Conservation (phyloP, 1,284 basidiomycete genomes). For the Schizophyllum commune region DNA sequence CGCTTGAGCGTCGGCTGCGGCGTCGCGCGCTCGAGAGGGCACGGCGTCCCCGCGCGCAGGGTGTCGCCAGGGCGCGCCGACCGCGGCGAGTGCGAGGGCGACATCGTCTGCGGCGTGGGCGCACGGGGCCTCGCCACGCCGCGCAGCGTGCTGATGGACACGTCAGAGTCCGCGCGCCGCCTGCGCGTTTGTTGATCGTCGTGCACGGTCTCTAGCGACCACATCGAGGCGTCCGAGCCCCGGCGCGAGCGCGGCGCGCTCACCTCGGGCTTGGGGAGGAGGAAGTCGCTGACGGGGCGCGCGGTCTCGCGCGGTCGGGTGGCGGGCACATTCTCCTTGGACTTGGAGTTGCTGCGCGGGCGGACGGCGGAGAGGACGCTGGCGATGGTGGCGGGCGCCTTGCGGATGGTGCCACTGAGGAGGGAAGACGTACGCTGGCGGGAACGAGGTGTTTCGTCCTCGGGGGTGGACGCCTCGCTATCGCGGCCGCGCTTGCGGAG, state of each 20-base stretch:
- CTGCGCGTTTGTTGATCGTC: not conserved
- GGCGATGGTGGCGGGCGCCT: not conserved
- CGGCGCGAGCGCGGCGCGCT: too few species aligned
- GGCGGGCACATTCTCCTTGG: not conserved
- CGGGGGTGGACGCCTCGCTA: not conserved
- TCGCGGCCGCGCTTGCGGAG: not conserved
- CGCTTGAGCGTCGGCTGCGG: not conserved
- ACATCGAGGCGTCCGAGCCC: not conserved
- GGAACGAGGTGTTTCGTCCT: not conserved
- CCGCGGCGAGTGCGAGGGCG: too few species aligned
- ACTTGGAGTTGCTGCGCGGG: not conserved
- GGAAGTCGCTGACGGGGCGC: too few species aligned
- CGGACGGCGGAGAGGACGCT: constrained; percentile 17
- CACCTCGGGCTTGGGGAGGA: too few species aligned
- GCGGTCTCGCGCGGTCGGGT: too few species aligned
- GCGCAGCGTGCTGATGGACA: not conserved
- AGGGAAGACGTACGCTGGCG: not conserved
- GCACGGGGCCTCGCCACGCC: not conserved
- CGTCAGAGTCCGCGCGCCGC: not conserved
- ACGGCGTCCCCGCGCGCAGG: not conserved
- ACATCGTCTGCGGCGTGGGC: not conserved
- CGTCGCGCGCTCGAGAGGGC: not conserved
- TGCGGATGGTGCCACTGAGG: not conserved
- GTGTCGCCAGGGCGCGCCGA: not conserved
- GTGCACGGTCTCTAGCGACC: not conserved